Evolutionary conservation across 352 stramenopile genomes (phyloP).

Genomic region (Phytopythium ostracodes): DNA sequence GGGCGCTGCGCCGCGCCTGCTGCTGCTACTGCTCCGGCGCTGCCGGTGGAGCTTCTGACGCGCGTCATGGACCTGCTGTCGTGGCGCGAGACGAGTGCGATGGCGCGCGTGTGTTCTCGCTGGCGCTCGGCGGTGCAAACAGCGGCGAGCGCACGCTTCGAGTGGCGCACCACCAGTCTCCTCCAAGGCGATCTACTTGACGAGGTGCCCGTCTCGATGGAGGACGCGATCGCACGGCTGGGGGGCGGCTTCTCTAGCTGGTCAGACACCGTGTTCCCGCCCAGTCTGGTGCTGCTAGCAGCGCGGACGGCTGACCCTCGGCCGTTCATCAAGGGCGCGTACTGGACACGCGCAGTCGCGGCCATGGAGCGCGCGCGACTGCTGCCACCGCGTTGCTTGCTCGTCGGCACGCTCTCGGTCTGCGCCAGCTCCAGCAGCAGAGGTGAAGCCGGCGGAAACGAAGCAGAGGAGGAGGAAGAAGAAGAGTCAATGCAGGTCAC

Average conservation of each 20-base stretch:
- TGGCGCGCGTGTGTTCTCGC: conserved; percentile 25
- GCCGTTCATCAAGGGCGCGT: conserved; percentile 27
- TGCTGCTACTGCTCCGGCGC: conserved; percentile 8
- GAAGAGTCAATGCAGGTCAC: conserved; percentile 26
- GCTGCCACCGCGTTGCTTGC: conserved; percentile 30
- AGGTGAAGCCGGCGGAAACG: neutral
- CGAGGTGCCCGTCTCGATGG: conserved; percentile 9
- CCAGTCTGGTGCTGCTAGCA: conserved; percentile 34
- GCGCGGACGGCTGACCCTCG: conserved; percentile 21
- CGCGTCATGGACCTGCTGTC: conserved; percentile 38
- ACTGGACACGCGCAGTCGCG: conserved; percentile 34
- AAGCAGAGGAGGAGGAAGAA: conserved; percentile 10
- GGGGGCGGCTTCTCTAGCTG: conserved; percentile 23
- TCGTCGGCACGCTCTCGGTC: conserved; percentile 33
- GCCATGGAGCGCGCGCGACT: conserved; percentile 30
- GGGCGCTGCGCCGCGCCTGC: neutral
- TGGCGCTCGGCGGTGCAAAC: conserved; percentile 19
- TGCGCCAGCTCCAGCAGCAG: conserved; percentile 7
- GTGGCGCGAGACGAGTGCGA: conserved; percentile 38
- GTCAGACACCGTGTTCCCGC: conserved; percentile 32
- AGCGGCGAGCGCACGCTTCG: conserved; percentile 5
- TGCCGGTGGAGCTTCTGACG: conserved; percentile 43
- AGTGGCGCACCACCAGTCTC: conserved; percentile 33
- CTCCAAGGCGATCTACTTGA: neutral
- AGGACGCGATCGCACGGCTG: conserved; percentile 34